phyloP scores from a whole-genome alignment of 176 grass and related monocot species.

The Oryza australiensis region DNA sequence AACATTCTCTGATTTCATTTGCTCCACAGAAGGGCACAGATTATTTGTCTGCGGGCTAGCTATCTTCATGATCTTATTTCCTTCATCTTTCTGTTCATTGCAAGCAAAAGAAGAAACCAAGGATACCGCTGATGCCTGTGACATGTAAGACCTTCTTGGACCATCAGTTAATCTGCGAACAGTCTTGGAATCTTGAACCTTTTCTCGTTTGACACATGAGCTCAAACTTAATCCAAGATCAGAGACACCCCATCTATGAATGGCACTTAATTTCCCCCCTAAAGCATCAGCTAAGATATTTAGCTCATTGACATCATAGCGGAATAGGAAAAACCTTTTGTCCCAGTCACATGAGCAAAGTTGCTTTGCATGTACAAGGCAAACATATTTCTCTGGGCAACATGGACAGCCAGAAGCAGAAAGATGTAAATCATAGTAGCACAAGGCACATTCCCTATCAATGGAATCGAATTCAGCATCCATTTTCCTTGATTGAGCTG shows the following conservation, averaged over 20 bases:
- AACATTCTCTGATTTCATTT: conserved; percentile 32
- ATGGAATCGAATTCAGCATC: conserved; percentile 71
- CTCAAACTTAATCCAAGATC: conserved; percentile 82
- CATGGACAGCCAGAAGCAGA: conserved; percentile 77
- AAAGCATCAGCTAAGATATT: conserved; percentile 92
- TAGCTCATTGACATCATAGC: conserved; percentile 81
- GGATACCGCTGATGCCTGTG: conserved; percentile 47
- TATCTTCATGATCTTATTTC: conserved; percentile 26
- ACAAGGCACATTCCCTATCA: conserved; percentile 80
- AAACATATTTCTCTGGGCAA: conserved; percentile 64
- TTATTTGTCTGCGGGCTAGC: conserved; percentile 12
- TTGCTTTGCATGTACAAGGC: conserved; percentile 78
- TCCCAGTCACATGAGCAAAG: conserved; percentile 82
- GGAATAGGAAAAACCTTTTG: conserved; percentile 73
- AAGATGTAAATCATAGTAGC: conserved; percentile 94
- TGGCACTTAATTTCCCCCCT: conserved; percentile 82
- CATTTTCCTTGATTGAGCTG: conserved; percentile 77
- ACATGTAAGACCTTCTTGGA: conserved; percentile 45
- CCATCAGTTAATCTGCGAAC: conserved; percentile 47
- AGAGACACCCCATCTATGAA: conserved; percentile 84
- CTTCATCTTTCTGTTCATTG: conserved; percentile 41
- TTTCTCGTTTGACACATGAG: conserved; percentile 63
- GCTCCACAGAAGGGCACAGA: conserved; percentile 26
- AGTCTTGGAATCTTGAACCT: conserved; percentile 55
- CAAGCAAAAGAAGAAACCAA: conserved; percentile 31